Base-by-base conservation (phyloP, 345 rosid species). In the Brassica rapa region DNA sequence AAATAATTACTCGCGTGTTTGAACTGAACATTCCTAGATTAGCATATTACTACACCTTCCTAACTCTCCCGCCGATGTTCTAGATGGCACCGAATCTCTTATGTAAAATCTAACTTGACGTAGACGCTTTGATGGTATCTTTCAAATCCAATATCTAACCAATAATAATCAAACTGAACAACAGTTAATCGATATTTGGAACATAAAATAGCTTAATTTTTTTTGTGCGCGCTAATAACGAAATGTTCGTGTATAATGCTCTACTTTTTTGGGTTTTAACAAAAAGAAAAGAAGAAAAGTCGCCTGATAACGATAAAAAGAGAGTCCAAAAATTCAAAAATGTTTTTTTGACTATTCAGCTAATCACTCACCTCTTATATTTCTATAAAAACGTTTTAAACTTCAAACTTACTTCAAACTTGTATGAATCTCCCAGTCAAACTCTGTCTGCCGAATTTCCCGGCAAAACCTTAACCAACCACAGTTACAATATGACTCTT, bases 401-500 rank as follows among this genome's bases (percentile, higher is more conserved):
- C 30, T 5, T 3, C 39, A 53, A 15, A 10, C 43, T 71, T 56
- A 4, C 76, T 16, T 21, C 41, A 25, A 19, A 72, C 21, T 11
- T 12, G 33, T 55, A 7, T 49, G 55, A 49, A 49, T 66, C 10
- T 62, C 68, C 25, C 30, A 10, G 66, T 53, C 76, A 68, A 68
- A 30, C 14, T 66, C 75, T 46, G 62, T 24, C 35, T 66, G 63
- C 68, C 53, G 43, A 56, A 23, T 23, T 62, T 72, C 78, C 79
- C 82, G 77, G 78, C 84, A 71, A 77, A 71, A 32, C 35, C 49
- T 2, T 1, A 82, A 73, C 76, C 71, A 1, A 71, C 29, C 8
- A 43, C 29, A 2, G 3, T 0, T 5, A 0, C 1, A 6, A 51
- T 68, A 91, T 91, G 97, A 69, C 85, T 3, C 9, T 80, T 68